Percentiles rank a stretch among this genome's conserved stretches.
Conservation (phyloP, 2,329 filamentous ascomycete species). For the Blastomyces gilchristii region DNA sequence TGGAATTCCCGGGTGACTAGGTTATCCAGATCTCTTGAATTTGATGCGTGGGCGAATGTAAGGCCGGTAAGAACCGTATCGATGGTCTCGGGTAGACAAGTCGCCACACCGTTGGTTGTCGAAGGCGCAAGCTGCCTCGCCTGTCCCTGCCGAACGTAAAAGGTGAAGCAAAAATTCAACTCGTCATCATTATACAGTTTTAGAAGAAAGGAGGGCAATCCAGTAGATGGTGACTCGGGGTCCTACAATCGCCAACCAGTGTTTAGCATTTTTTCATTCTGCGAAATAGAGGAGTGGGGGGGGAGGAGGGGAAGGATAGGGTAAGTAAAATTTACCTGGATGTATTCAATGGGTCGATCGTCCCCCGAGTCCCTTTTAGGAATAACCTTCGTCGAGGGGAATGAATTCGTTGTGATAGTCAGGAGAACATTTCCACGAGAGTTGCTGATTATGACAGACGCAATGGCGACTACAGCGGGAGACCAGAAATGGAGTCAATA, state of each 20-base stretch:
- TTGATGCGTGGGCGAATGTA: constrained; percentile 86
- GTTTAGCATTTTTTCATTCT: constrained; percentile 8
- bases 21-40: constrained; percentile 77
- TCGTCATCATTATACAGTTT: constrained; percentile 88
- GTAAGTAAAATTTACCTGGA: constrained; percentile 56
- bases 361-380: constrained; percentile 65
- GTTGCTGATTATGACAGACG: constrained; percentile 71
- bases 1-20: constrained; percentile 92
- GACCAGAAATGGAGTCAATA: constrained; percentile 14
- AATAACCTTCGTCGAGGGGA: constrained; percentile 67
- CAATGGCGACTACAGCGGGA: constrained; percentile 62
- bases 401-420: constrained; percentile 73
- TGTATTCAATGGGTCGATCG: constrained; percentile 69
- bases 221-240: constrained; percentile 47
- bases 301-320: constrained; percentile 7
- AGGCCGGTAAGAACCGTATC: constrained; percentile 80
- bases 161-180: constrained; percentile 84
- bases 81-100: constrained; percentile 39
- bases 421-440: constrained; percentile 66
- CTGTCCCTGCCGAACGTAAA: constrained; percentile 56
- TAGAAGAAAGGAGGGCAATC: constrained; percentile 62
- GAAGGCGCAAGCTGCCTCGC: constrained; percentile 42
- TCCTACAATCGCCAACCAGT: constrained; percentile 49
- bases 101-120: constrained; percentile 40
- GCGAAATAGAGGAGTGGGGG: constrained; percentile 9